Evolutionary conservation across 2,329 filamentous ascomycete genomes (phyloP), one percentile per base, ranked within the genome.

Genomic region (Pseudogymnoascus sp.): DNA sequence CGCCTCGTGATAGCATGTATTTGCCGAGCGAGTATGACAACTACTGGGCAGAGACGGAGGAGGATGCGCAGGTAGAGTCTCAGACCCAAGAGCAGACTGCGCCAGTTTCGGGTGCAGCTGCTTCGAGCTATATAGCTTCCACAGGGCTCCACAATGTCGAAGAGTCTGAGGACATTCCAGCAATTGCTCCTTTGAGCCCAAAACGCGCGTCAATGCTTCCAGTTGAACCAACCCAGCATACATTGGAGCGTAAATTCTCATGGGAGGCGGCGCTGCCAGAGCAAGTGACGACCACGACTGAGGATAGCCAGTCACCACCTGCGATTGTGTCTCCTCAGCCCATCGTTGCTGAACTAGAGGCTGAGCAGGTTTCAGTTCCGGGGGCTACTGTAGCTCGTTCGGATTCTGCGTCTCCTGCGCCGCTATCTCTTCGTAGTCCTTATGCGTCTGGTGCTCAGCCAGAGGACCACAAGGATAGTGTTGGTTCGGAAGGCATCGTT

Each of bases 21-120:
- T 76, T 88, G 1, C 82, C 85, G 0, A 81, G 81, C 65, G 86
- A 88, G 49, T 89, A 90, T 68, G 87, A 88, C 63, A 84, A 83
- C 67, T 89, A 89, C 70, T 87, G 86, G 81, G 79, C 80, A 2
- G 78, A 81, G 25, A 73, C 75, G 7, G 80, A 79, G 46, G 78
- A 81, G 43, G 69, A 70, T 6, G 34, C 43, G 12, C 66, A 34
- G 61, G 62, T n/a, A 28, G 63, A 37, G 43, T 53, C 6, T 43
- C 65, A n/a, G 23, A 59, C 2, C 14, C 62, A 59, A 63, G 61
- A 18, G 38, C 36, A 59, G 36, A 21, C 21, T 3, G 56, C 56
- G 12, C 11, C 56, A 11, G 16, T 25, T 40, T 3, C 56, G 8
- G 31, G 2, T 4, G 16, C 36, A 36, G 4, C 53, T 5, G 8